Evolutionary conservation across 306 rosid genomes (phyloP).

Genomic region (Cucurbita maxima): DNA sequence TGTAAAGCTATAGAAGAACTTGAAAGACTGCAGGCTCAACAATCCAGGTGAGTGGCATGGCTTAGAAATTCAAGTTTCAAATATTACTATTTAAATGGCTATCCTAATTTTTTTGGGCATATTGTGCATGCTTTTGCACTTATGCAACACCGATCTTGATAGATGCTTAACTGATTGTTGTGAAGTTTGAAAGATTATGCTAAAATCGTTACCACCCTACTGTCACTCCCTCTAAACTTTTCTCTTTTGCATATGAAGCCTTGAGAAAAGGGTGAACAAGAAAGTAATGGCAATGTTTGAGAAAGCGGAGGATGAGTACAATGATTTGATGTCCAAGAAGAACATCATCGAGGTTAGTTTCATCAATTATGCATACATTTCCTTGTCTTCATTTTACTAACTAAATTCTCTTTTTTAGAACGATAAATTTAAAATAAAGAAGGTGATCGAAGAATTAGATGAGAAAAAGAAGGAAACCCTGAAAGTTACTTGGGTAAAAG

Average conservation of each 20-base stretch:
- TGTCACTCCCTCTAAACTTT: not conserved
- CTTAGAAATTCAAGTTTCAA: not conserved
- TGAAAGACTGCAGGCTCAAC: slow-evolving; percentile 67
- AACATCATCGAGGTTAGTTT: slow-evolving; percentile 80
- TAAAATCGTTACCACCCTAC: not conserved
- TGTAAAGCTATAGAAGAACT: slow-evolving; percentile 55
- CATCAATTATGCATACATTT: not conserved
- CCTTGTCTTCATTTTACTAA: slow-evolving; percentile 14
- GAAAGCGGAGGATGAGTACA: slow-evolving; percentile 99
- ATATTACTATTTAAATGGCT: not conserved
- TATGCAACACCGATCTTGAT: not conserved
- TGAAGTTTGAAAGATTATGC: not conserved
- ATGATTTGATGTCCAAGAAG: slow-evolving; percentile 83
- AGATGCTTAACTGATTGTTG: not conserved
- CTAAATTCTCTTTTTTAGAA: slow-evolving; percentile 33
- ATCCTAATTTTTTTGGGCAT: not conserved
- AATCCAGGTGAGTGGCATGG: slow-evolving; percentile 47
- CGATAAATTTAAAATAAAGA: slow-evolving; percentile 91
- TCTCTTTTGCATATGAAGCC: slow-evolving; percentile 37
- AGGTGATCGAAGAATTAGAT: slow-evolving; percentile 91
- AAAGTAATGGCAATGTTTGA: slow-evolving; percentile 99
- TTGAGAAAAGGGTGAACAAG: slow-evolving; percentile 97
- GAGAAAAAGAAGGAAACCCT: slow-evolving; percentile 96
- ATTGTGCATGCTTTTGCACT: not conserved
- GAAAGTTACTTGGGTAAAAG: slow-evolving; percentile 88